Conservation (phyloP, 1,284 basidiomycete genomes). For the Serendipita sp. region DNA sequence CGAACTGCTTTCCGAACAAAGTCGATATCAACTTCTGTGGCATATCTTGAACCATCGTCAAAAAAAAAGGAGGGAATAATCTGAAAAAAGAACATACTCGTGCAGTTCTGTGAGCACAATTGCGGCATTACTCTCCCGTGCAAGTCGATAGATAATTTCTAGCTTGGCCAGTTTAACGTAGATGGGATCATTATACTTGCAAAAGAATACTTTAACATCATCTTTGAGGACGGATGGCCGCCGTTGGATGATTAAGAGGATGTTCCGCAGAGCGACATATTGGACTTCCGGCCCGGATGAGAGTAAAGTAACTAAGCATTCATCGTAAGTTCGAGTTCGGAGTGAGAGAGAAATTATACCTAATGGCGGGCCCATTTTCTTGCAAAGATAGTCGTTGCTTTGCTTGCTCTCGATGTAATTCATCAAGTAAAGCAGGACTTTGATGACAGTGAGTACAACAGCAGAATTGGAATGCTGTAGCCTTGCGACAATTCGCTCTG, state of each 20-base stretch:
- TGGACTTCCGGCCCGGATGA: constrained; percentile 97
- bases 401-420: constrained; percentile 93
- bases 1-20: constrained; percentile 96
- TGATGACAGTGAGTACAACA: constrained; percentile 87
- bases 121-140: constrained; percentile 77
- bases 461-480: constrained; percentile 91
- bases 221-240: constrained; percentile 86
- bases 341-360: constrained; percentile 31
- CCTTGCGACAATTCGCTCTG: constrained; percentile 83
- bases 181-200: constrained; percentile 99
- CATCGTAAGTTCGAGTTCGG: background rate
- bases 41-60: constrained; percentile 48
- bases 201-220: constrained; percentile 98
- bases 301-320: constrained; percentile 64
- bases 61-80: background rate
- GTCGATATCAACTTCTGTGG: constrained; percentile 94
- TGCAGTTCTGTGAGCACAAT: constrained; percentile 89
- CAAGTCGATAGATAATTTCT: constrained; percentile 96
- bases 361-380: constrained; percentile 93
- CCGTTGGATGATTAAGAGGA: constrained; percentile 90
- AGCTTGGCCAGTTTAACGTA: constrained; percentile 98
- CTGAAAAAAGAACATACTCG: constrained; percentile 45
- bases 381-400: constrained; percentile 79
- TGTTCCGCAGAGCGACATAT: constrained; percentile 94
- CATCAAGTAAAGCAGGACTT: constrained; percentile 92